phyloP scores from a whole-genome alignment of 768 basidiomycete genomes.

The Psilocybe subaeruginosa region DNA sequence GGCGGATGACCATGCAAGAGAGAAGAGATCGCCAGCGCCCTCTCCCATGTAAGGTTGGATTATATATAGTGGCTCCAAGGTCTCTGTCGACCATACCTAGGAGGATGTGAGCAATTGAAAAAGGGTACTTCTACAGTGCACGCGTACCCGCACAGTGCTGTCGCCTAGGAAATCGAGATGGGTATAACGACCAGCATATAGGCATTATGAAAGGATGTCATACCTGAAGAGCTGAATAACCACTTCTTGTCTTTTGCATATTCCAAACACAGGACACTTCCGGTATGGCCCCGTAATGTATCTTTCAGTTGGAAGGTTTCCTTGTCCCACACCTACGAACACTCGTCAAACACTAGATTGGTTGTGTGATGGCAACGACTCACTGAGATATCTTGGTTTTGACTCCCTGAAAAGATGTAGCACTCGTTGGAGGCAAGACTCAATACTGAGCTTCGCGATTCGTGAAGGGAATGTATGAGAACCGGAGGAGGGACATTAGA shows the following conservation, averaged over 20 bases:
- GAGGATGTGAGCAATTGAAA: neutral
- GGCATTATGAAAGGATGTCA: constrained; percentile 16
- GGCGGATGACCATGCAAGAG: constrained; percentile 73
- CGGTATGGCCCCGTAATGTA: constrained; percentile 79
- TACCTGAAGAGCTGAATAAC: constrained; percentile 91
- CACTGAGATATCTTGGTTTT: constrained; percentile 77
- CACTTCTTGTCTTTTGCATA: constrained; percentile 76
- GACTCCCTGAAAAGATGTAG: constrained; percentile 84
- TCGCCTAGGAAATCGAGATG: constrained; percentile 59
- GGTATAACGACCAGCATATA: neutral
- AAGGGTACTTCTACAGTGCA: neutral
- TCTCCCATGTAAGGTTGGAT: constrained; percentile 80
- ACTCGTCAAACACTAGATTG: neutral
- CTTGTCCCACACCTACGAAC: constrained; percentile 82
- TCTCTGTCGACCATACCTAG: constrained; percentile 83
- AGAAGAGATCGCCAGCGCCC: constrained; percentile 87
- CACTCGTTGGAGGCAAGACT: constrained; percentile 72
- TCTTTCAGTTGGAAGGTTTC: constrained; percentile 66
- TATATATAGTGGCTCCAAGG: constrained; percentile 67
- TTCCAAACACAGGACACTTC: constrained; percentile 81
- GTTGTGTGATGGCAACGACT: constrained; percentile 18
- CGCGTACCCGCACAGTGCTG: constrained; percentile 79
- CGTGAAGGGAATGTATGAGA: constrained; percentile 72
- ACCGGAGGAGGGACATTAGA: constrained; percentile 44
- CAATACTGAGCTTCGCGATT: constrained; percentile 70